Percentiles rank a stretch among this genome's conserved stretches.
phyloP scores from a whole-genome alignment of 305 asterid genomes.

The Ruellia speciosa region DNA sequence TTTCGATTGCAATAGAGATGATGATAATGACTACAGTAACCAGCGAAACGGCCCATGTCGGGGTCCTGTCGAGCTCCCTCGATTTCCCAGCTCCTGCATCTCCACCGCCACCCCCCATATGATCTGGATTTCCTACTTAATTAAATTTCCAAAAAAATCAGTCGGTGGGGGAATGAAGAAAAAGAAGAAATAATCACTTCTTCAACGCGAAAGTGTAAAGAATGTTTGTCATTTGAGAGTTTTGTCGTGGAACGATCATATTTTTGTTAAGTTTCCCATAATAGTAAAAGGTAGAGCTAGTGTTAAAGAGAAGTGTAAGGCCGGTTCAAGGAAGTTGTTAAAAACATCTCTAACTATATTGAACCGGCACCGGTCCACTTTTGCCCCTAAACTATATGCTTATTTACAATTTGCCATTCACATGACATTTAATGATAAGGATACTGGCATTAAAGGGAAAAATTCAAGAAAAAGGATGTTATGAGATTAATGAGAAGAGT shows the following conservation, averaged over 20 bases:
- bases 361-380: neutral
- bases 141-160: neutral
- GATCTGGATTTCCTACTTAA: neutral
- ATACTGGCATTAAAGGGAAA: too few relatives aligned
- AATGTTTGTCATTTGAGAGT: constrained; percentile 7
- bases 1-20: constrained; percentile 53
- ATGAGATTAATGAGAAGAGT: neutral
- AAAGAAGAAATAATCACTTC: neutral
- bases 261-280: constrained; percentile 19
- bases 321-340: neutral
- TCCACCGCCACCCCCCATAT: constrained; percentile 24
- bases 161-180: neutral
- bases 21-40: constrained; percentile 50
- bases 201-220: neutral
- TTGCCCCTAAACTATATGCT: too few relatives aligned
- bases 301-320: too few relatives aligned
- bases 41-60: constrained; percentile 76
- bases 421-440: too few relatives aligned
- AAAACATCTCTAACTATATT: neutral
- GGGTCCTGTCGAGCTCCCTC: constrained; percentile 70
- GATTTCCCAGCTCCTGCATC: constrained; percentile 23
- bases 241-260: constrained; percentile 1
- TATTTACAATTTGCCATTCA: too few relatives aligned
- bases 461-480: neutral
- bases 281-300: constrained; percentile 17